Base-by-base conservation (phyloP, 805 yeast species). In the Vanderwaltozyma polyspora region DNA sequence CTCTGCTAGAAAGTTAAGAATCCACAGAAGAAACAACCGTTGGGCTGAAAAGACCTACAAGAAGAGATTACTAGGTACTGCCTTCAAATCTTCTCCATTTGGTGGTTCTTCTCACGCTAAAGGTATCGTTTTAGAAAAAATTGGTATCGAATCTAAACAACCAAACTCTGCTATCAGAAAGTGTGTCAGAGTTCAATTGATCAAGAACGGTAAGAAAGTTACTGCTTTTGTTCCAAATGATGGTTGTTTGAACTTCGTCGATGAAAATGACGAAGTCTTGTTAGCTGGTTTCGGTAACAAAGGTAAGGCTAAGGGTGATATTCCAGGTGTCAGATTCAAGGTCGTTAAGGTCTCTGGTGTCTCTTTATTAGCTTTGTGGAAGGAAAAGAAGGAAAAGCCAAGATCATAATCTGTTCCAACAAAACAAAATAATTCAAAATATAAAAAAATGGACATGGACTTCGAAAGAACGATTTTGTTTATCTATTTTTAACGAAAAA, bases 291-390 rank as follows among this genome's bases (percentile, higher is more conserved):
- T 91, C 86, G 99, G 99, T 85, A 86, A 97, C 77, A 91, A 95
- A 80, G 98, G 98, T 78, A 91, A 91, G 80, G 98, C 98, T 70
- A 91, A 91, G 94, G 98, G 99, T 79, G 99, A 91, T 87, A 89
- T 91, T 66, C 98, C 98, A 71, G 99, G 99, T 85, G 99, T 91
- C 67, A 91, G 99, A 83, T 91, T 91, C 86, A 91, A 91, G 84
- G 99, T 91, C 68, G 99, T 91, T 68, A 91, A 91, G 79, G 99
- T 91, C 60, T 84, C 98, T 60, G 98, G 98, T 83, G 98, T 93
- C 63, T 91, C 98, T 60, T 79, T 91, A 71, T 79, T 87, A 68
- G 98, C 99, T 68, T 80, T 91, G 72, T 91, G 95, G 96, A 91
- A 89, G 79, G 98, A 93, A 79, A 91, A 91, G 96, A 91, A 91